Percentiles rank a stretch among this genome's conserved stretches.
phyloP scores from a whole-genome alignment of 2,329 filamentous ascomycete species.

The Fusarium avenaceum region DNA sequence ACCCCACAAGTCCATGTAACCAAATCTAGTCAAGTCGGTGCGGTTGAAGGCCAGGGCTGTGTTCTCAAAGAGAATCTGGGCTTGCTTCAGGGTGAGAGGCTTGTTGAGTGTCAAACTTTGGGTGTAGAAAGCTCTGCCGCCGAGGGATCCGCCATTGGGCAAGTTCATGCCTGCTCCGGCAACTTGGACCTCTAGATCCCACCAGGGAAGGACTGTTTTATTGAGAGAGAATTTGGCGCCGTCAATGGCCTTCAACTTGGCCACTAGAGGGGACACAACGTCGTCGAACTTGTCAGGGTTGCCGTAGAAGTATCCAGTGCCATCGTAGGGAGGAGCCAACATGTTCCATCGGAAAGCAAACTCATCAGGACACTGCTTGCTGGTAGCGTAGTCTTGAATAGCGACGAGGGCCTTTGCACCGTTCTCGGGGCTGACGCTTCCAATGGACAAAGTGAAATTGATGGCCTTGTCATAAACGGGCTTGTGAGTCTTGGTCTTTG shows the following conservation, averaged over 20 bases:
- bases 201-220: constrained; percentile 43
- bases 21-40: constrained; percentile 41
- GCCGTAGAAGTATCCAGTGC: constrained; percentile 47
- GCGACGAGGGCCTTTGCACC: constrained; percentile 42
- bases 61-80: constrained; percentile 30
- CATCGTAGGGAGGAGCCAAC: constrained; percentile 27
- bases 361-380: constrained; percentile 37
- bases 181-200: constrained; percentile 42
- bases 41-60: constrained; percentile 44
- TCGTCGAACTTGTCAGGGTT: constrained; percentile 40
- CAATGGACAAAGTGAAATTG: constrained; percentile 43
- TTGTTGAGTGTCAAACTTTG: constrained; percentile 43
- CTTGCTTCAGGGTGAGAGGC: constrained; percentile 43
- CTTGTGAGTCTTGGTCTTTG: constrained; percentile 44
- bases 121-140: constrained; percentile 44
- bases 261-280: constrained; percentile 30
- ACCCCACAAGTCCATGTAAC: constrained; percentile 48
- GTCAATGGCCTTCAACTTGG: constrained; percentile 25
- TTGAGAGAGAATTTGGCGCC: constrained; percentile 16
- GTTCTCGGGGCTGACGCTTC: constrained; percentile 21
- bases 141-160: constrained; percentile 38
- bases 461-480: constrained; percentile 39
- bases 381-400: constrained; percentile 41
- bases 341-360: constrained; percentile 45
- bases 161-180: constrained; percentile 43